phyloP scores from a whole-genome alignment of 257 asterid species.

The Nicotiana undulata region DNA sequence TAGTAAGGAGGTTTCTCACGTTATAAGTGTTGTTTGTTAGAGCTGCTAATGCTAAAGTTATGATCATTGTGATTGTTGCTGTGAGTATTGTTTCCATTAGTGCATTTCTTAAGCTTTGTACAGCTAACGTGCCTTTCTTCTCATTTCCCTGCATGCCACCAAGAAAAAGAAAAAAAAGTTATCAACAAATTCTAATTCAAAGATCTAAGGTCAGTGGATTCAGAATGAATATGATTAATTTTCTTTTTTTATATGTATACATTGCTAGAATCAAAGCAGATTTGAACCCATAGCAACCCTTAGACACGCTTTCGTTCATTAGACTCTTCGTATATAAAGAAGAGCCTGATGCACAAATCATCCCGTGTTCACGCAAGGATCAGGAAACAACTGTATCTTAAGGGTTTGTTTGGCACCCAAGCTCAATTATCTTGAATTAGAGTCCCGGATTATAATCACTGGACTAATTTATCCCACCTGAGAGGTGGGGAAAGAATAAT shows the following conservation, averaged over 20 bases:
- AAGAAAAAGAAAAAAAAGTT: rapidly evolving
- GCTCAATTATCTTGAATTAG: no score
- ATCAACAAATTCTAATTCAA: rapidly evolving
- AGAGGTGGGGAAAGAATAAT: no score
- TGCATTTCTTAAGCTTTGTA: slow-evolving; percentile 71
- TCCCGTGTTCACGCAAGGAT: rapidly evolving
- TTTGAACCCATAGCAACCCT: background rate
- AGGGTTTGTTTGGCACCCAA: no score
- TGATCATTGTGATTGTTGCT: slow-evolving; percentile 47
- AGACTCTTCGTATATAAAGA: no score
- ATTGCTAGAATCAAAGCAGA: background rate
- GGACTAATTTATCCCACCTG: no score
- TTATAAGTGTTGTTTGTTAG: slow-evolving; percentile 63
- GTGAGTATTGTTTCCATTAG: slow-evolving; percentile 65
- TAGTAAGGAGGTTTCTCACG: slow-evolving; percentile 26
- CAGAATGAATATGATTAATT: background rate
- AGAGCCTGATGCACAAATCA: rapidly evolving
- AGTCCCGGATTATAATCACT: no score
- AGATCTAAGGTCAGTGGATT: background rate
- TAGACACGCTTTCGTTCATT: background rate
- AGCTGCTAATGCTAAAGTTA: slow-evolving; percentile 46
- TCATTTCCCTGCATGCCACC: slow-evolving; percentile 52
- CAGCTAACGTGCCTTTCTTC: slow-evolving; percentile 65
- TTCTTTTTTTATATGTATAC: background rate
- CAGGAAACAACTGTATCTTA: no score